Evolutionary conservation across 2,329 filamentous ascomycete genomes (phyloP), one percentile per base, ranked within the genome.

Genomic region (Chrysosporium queenslandicum): DNA sequence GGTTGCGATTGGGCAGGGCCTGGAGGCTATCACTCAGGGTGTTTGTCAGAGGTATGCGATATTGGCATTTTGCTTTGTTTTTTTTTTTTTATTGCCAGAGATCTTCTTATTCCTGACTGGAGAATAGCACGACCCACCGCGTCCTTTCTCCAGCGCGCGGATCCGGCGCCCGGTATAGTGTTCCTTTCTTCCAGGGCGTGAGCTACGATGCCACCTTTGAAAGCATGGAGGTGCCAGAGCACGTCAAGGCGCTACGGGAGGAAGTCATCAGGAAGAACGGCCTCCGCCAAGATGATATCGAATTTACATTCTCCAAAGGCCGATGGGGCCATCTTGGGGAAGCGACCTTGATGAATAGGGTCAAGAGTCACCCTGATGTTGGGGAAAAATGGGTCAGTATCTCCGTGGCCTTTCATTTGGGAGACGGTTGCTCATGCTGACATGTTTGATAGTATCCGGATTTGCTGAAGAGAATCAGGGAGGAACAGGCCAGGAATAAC

Each of bases 151-250:
- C 87, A 0, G 63, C 72, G 1, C 79, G 80, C 6, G 87, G 86
- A 11, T 72, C 78, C 8, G 88, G 87, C 3, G 75, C 87, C 29
- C 75, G 88, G 51, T 91, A 82, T 71, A 86, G 81, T 6, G 84
- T 94, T 45, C 88, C 88, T 0, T 94, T 94, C 70, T 94, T 94
- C 72, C 88, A 92, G 66, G 88, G 88, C 20, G 86, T 94, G 55
- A 81, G 82, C 61, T 82, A 87, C 53, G 86, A 89, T 65, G 82
- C 86, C 0, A 79, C 79, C 16, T 94, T 94, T 64, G 87, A 88
- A 63, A 83, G 85, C 59, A 81, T 92, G 68, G 84, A 78, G 55
- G 74, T 81, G 9, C 85, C 86, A 0, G 78, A 78, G 25, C 74
- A 76, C 11, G 80, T 90, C 14, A 73, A 75, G 60, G 77, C 73